A percentile compares a stretch with the other conserved stretches of the same genome.
These are phyloP conservation scores for Torulaspora indica DNA, from an alignment of 805 yeast genomes.

Conservation along the genomic window DNA sequence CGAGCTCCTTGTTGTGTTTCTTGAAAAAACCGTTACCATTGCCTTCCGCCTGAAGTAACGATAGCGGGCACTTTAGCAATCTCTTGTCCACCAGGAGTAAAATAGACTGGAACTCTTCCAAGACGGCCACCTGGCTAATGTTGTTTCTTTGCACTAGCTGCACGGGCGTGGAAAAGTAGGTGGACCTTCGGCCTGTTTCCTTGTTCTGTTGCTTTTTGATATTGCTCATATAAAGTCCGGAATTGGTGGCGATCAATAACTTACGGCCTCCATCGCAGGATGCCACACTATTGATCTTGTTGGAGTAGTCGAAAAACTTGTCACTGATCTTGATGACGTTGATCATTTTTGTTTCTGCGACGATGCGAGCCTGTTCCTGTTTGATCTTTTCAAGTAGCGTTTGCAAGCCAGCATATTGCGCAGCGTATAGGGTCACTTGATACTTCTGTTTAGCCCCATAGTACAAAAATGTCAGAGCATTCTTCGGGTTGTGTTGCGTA, in stretches of 20 bases:
- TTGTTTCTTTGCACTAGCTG: slow-evolving; percentile 69
- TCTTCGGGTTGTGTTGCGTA: slow-evolving; percentile 25
- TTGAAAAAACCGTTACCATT: slow-evolving; percentile 43
- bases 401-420: slow-evolving; percentile 56
- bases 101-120: slow-evolving; percentile 84
- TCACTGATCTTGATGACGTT: slow-evolving; percentile 71
- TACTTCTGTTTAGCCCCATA: slow-evolving; percentile 39
- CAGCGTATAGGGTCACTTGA: slow-evolving; percentile 42
- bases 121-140: slow-evolving; percentile 82
- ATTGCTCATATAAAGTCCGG: slow-evolving; percentile 82
- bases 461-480: slow-evolving; percentile 35
- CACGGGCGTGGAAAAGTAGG: slow-evolving; percentile 64
- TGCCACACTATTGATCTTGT: slow-evolving; percentile 83
- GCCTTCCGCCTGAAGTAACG: slow-evolving; percentile 43
- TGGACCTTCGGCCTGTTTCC: slow-evolving; percentile 43
- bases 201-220: slow-evolving; percentile 46
- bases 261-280: slow-evolving; percentile 94
- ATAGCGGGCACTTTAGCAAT: slow-evolving; percentile 72
- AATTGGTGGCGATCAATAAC: slow-evolving; percentile 83
- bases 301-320: slow-evolving; percentile 64
- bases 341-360: slow-evolving; percentile 71
- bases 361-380: slow-evolving; percentile 69
- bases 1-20: slow-evolving; percentile 68
- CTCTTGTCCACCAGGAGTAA: slow-evolving; percentile 78
- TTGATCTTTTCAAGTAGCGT: slow-evolving; percentile 75